phyloP scores from a whole-genome alignment of 805 yeast species.

The Metschnikowia picachoensis region DNA sequence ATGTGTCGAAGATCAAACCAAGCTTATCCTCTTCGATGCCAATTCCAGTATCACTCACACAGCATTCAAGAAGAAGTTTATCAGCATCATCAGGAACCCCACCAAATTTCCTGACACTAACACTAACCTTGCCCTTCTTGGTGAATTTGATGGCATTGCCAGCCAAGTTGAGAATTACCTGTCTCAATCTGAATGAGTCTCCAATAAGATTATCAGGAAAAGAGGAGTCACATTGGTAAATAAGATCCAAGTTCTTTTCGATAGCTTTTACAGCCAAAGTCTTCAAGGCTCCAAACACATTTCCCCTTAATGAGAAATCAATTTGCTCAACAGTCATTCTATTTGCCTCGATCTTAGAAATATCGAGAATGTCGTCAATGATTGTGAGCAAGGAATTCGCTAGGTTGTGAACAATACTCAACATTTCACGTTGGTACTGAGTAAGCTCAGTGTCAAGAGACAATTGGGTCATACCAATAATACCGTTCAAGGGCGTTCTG shows the following conservation, averaged over 20 bases:
- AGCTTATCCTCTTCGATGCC: constrained; percentile 84
- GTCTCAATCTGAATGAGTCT: constrained; percentile 83
- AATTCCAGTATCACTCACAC: constrained; percentile 88
- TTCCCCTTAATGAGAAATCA: constrained; percentile 80
- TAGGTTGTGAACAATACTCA: constrained; percentile 81
- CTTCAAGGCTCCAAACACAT: constrained; percentile 85
- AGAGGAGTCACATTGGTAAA: constrained; percentile 78
- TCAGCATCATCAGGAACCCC: constrained; percentile 30
- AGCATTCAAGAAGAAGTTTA: constrained; percentile 64
- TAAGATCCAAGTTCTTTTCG: constrained; percentile 75
- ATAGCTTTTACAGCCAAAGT: constrained; percentile 87
- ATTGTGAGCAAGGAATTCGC: constrained; percentile 83
- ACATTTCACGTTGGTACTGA: constrained; percentile 89
- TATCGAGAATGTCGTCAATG: constrained; percentile 86
- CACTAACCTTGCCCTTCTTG: constrained; percentile 73
- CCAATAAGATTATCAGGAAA: constrained; percentile 87
- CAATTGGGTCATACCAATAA: constrained; percentile 87
- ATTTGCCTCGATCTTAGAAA: constrained; percentile 89
- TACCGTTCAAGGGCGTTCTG: constrained; percentile 91
- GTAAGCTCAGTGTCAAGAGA: constrained; percentile 85
- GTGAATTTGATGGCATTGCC: constrained; percentile 92
- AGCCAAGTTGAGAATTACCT: constrained; percentile 78
- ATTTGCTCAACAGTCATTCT: constrained; percentile 90
- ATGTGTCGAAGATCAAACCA: constrained; percentile 82
- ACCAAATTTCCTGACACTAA: constrained; percentile 59